Percentiles rank a stretch among this genome's conserved stretches.
Evolutionary conservation across 176 grass and related monocot species (phyloP).

Genomic region (Paspalum vaginatum): DNA sequence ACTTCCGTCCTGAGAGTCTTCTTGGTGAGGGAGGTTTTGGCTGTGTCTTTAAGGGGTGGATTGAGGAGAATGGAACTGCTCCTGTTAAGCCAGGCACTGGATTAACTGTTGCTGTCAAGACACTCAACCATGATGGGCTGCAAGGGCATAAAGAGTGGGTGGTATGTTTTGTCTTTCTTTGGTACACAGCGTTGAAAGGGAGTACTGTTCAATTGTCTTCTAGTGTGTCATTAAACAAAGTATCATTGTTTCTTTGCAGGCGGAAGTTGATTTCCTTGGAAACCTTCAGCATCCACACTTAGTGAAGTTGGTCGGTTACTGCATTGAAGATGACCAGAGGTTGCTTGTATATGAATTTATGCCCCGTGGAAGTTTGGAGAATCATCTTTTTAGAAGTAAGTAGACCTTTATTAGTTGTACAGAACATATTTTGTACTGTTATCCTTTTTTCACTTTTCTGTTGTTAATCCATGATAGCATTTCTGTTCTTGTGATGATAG

Average conservation of each 20-base stretch:
- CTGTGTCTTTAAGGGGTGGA: conserved; percentile 99
- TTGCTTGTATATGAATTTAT: conserved; percentile 98
- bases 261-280: conserved; percentile 99
- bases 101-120: conserved; percentile 96
- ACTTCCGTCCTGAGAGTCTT: conserved; percentile 97
- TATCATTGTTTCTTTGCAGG: conserved; percentile 49
- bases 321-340: conserved; percentile 99
- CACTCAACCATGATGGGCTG: conserved; percentile 97
- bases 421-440: conserved; percentile 22
- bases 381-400: conserved; percentile 99
- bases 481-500: background rate
- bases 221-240: conserved; percentile 28
- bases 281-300: conserved; percentile 95
- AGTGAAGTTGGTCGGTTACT: conserved; percentile 97
- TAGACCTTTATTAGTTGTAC: background rate
- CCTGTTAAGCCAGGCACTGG: conserved; percentile 97
- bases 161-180: conserved; percentile 62
- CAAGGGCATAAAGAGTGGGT: conserved; percentile 99
- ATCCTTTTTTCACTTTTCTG: background rate
- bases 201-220: conserved; percentile 29
- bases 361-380: conserved; percentile 98
- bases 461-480: background rate
- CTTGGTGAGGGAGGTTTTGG: conserved; percentile 98
- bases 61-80: conserved; percentile 98
- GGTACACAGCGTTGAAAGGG: background rate